Percentiles rank a stretch among this genome's conserved stretches.
phyloP scores from a whole-genome alignment of 208 protist species.

The Wallacemonas collosoma region DNA sequence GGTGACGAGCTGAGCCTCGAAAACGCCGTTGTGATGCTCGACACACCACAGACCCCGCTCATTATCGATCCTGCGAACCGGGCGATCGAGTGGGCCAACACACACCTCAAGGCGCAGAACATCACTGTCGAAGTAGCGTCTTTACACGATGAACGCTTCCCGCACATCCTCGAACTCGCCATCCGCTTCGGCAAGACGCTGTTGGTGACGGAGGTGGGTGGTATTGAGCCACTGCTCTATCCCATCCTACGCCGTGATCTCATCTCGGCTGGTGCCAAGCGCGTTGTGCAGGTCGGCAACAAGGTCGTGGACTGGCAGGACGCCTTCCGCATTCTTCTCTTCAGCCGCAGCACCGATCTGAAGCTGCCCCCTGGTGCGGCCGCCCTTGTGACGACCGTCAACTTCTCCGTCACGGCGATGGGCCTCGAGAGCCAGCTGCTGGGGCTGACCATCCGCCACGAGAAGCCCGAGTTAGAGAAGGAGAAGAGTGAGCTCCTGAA shows the following conservation, averaged over 20 bases:
- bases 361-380: constrained; percentile 86
- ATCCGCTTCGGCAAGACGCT: constrained; percentile 98
- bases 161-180: constrained; percentile 95
- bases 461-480: constrained; percentile 96
- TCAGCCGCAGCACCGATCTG: constrained; percentile 91
- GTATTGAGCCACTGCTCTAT: constrained; percentile 94
- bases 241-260: constrained; percentile 95
- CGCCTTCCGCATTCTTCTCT: constrained; percentile 94
- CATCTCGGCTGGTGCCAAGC: constrained; percentile 86
- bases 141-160: constrained; percentile 94
- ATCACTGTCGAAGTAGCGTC: constrained; percentile 84
- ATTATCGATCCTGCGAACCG: constrained; percentile 97
- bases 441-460: constrained; percentile 93
- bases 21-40: constrained; percentile 96
- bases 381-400: constrained; percentile 93
- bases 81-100: constrained; percentile 92
- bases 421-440: constrained; percentile 97
- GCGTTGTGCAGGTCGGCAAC: constrained; percentile 95
- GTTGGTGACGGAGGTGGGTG: constrained; percentile 95
- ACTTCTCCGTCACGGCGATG: constrained; percentile 96
- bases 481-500: constrained; percentile 93
- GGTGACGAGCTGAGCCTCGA: constrained; percentile 95
- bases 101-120: constrained; percentile 77
- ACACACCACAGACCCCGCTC: constrained; percentile 89
- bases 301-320: constrained; percentile 97